These are phyloP conservation scores for Hygrophoropsis aurantiaca DNA, from an alignment of 768 basidiomycete genomes.

Conservation along the genomic window DNA sequence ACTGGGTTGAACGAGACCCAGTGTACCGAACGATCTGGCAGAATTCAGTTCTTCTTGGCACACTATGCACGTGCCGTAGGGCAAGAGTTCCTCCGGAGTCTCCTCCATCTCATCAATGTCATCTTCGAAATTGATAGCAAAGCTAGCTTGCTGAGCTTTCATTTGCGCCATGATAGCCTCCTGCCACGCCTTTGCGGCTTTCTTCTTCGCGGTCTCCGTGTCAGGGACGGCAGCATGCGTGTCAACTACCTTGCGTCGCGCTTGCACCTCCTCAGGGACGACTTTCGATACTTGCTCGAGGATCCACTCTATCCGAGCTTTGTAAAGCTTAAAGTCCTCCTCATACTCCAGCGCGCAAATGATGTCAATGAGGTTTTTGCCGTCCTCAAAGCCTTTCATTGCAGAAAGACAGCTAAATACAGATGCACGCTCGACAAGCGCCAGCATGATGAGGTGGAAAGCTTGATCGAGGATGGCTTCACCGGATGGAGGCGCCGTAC, in stretches of 20 bases:
- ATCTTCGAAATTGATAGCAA: constrained; percentile 75
- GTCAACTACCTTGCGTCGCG: constrained; percentile 45
- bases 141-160: constrained; percentile 87
- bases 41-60: constrained; percentile 91
- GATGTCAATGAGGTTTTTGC: constrained; percentile 64
- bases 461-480: constrained; percentile 91
- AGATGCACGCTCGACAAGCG: constrained; percentile 66
- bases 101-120: constrained; percentile 53
- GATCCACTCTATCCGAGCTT: constrained; percentile 73
- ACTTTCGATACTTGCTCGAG: constrained; percentile 57
- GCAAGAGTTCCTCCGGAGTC: constrained; percentile 46
- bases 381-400: constrained; percentile 54
- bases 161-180: constrained; percentile 95
- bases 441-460: constrained; percentile 84
- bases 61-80: constrained; percentile 94
- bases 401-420: constrained; percentile 62
- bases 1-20: constrained; percentile 88
- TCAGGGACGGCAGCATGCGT: constrained; percentile 38
- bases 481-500: constrained; percentile 67
- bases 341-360: constrained; percentile 78
- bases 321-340: constrained; percentile 72
- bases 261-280: constrained; percentile 56
- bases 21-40: constrained; percentile 74
- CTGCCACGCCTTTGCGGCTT: constrained; percentile 86
- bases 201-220: constrained; percentile 72